phyloP scores from a whole-genome alignment of 257 asterid genomes.

The Rehmannia glutinosa region DNA sequence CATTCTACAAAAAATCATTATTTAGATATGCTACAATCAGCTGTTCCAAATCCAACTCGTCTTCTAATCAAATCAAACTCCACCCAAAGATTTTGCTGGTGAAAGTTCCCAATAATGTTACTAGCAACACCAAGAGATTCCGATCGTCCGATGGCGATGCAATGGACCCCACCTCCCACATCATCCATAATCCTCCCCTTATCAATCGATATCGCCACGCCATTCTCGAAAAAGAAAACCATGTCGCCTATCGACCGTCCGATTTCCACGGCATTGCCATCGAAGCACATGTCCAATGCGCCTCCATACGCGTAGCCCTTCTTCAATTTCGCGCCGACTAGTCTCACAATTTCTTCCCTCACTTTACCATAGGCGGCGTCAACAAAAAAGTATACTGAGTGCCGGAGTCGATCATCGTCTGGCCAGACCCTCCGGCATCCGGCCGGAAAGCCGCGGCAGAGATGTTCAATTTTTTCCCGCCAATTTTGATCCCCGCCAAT shows the following conservation, averaged over 20 bases:
- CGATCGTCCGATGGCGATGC: slow-evolving; percentile 61
- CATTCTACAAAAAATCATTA: neutral
- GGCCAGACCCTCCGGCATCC: slow-evolving; percentile 65
- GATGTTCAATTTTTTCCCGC: slow-evolving; percentile 42
- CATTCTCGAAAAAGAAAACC: slow-evolving; percentile 43
- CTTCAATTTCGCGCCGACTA: slow-evolving; percentile 48
- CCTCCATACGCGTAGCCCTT: slow-evolving; percentile 44
- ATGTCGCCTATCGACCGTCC: slow-evolving; percentile 45
- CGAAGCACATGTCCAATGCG: slow-evolving; percentile 61
- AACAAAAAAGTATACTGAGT: slow-evolving; percentile 67
- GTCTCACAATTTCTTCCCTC: slow-evolving; percentile 40
- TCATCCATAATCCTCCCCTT: slow-evolving; percentile 42
- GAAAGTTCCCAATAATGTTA: slow-evolving; percentile 72
- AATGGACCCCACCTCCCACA: slow-evolving; percentile 48
- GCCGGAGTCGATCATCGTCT: slow-evolving; percentile 76
- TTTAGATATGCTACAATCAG: slow-evolving; percentile 43
- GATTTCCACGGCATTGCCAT: slow-evolving; percentile 26
- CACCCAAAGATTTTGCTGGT: slow-evolving; percentile 73
- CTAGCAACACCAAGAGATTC: slow-evolving; percentile 57
- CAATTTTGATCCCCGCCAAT: slow-evolving; percentile 43
- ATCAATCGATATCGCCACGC: slow-evolving; percentile 37
- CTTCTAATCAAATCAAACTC: slow-evolving; percentile 49
- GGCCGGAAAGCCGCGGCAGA: slow-evolving; percentile 43
- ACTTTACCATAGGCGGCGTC: slow-evolving; percentile 53
- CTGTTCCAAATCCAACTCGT: slow-evolving; percentile 57